phyloP scores from a whole-genome alignment of 1,284 basidiomycete species.

The Trichosporon asahii region DNA sequence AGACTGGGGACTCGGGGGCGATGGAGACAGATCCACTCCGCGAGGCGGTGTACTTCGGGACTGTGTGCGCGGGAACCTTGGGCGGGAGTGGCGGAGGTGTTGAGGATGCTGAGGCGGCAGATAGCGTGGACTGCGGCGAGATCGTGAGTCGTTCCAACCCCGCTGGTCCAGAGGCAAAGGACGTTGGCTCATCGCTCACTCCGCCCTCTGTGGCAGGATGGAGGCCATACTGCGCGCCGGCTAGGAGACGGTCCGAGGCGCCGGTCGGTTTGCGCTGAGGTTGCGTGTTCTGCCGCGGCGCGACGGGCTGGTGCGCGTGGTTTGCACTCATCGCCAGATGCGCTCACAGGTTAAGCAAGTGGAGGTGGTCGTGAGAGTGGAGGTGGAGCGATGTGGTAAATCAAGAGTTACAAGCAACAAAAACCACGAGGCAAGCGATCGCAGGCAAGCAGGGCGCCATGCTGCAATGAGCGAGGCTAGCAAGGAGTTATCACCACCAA shows the following conservation, averaged over 20 bases:
- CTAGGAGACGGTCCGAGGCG: background rate
- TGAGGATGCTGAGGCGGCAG: background rate
- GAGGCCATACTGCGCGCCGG: background rate
- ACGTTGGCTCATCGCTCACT: background rate
- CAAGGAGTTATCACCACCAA: background rate
- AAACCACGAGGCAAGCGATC: no score
- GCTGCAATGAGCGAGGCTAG: background rate
- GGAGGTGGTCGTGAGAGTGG: background rate
- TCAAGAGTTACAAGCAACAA: background rate
- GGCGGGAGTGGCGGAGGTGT: background rate
- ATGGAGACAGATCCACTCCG: background rate
- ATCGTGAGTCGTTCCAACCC: background rate
- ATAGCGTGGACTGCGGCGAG: background rate
- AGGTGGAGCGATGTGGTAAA: background rate
- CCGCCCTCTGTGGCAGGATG: no score
- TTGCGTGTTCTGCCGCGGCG: background rate
- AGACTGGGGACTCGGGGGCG: background rate
- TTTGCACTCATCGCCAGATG: background rate
- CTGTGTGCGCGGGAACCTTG: background rate
- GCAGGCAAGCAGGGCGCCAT: no score
- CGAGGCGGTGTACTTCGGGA: background rate
- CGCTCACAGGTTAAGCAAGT: no score
- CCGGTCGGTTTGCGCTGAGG: background rate
- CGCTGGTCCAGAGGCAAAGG: background rate
- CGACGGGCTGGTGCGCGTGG: background rate